These are phyloP conservation scores for Saprolegnia diclina DNA, from an alignment of 352 stramenopile genomes.

Conservation along the genomic window DNA sequence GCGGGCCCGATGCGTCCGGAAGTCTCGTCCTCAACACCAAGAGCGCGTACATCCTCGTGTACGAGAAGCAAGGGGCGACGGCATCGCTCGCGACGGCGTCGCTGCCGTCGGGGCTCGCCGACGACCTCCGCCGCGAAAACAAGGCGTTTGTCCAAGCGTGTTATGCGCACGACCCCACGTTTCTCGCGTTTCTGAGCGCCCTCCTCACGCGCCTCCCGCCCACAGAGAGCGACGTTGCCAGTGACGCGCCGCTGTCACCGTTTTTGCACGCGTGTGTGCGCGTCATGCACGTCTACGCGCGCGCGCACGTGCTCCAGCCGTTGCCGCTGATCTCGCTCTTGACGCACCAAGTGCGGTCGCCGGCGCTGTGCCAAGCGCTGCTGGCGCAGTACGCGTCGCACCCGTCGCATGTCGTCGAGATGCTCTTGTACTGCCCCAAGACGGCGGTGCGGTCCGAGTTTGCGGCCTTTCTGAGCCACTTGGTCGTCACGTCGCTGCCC, in stretches of 20 bases:
- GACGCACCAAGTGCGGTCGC: not conserved
- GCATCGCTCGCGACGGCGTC: not conserved
- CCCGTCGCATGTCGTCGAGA: constrained; percentile 10
- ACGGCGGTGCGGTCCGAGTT: constrained; percentile 18
- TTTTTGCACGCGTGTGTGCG: constrained; percentile 17
- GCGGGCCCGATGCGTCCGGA: not conserved
- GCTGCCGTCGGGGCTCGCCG: not conserved
- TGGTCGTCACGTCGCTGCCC: constrained; percentile 2
- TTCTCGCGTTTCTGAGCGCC: constrained; percentile 14
- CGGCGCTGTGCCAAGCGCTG: not conserved
- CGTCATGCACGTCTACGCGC: constrained; percentile 22
- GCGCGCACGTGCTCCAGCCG: constrained; percentile 1
- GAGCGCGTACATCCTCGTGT: constrained; percentile 33
- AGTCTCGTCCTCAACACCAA: constrained; percentile 18
- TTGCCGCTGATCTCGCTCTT: constrained; percentile 14
- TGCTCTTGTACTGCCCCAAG: constrained; percentile 26
- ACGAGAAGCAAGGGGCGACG: constrained; percentile 7
- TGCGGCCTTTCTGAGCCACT: constrained; percentile 10
- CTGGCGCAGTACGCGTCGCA: constrained; percentile 11
- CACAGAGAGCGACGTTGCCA: not conserved
- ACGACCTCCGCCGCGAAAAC: constrained; percentile 18
- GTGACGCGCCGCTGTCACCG: constrained; percentile 8
- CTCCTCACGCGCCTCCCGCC: constrained; percentile 10
- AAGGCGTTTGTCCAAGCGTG: constrained; percentile 26
- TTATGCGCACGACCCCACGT: constrained; percentile 20